Evolutionary conservation across 1,284 basidiomycete genomes (phyloP).

Genomic region (Leccinum subspadiceum): DNA sequence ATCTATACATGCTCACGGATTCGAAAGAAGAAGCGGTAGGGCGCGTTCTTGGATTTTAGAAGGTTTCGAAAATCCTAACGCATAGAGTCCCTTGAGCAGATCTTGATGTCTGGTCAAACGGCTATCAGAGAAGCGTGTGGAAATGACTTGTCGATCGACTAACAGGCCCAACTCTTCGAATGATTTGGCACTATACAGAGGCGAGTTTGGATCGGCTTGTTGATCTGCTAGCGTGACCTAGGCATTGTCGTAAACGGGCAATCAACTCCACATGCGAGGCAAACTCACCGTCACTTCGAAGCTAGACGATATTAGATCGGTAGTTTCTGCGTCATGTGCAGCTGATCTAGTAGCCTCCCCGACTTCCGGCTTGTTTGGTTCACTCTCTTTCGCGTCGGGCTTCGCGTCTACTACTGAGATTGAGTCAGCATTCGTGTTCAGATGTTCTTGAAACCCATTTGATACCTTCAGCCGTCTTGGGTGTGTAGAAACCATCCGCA

Average conservation of each 20-base stretch:
- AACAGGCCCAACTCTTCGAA: constrained; percentile 95
- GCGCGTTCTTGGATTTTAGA: constrained; percentile 99
- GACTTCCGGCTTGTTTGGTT: constrained; percentile 24
- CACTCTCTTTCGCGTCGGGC: constrained; percentile 28
- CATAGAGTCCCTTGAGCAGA: constrained; percentile 94
- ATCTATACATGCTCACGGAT: constrained; percentile 64
- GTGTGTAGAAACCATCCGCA: constrained; percentile 70
- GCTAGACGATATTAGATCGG: constrained; percentile 67
- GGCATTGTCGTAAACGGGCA: constrained; percentile 13
- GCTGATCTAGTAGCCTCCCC: constrained; percentile 21
- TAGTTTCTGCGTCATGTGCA: constrained; percentile 28
- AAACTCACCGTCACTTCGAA: constrained; percentile 71
- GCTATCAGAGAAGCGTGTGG: constrained; percentile 9
- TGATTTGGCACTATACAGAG: constrained; percentile 89
- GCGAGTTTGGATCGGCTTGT: constrained; percentile 95
- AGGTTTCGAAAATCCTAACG: constrained; percentile 95
- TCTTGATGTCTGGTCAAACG: constrained; percentile 67
- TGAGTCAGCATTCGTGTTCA: constrained; percentile 12
- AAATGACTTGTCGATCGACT: constrained; percentile 34
- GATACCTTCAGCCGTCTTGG: constrained; percentile 34
- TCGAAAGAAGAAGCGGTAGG: constrained; percentile 84
- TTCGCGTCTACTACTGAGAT: constrained; percentile 12
- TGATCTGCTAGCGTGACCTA: constrained; percentile 97
- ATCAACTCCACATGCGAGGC: not conserved
- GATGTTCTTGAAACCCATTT: not conserved